A percentile compares a stretch with the other conserved stretches of the same genome.
Evolutionary conservation across 2,329 filamentous ascomycete genomes (phyloP).

Genomic region (Nannizziopsis barbatae): DNA sequence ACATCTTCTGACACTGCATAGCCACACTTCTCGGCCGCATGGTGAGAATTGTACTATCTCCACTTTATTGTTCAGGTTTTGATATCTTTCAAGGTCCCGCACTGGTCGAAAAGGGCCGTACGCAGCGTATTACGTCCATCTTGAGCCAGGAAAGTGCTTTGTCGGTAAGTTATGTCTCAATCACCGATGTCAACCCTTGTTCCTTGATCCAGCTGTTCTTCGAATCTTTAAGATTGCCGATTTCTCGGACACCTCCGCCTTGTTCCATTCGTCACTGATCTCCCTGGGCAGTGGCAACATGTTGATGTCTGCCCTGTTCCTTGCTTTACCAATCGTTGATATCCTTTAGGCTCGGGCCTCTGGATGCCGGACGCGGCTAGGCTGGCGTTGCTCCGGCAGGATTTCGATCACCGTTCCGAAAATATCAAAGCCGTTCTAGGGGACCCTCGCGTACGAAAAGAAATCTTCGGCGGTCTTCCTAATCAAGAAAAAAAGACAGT

Average conservation of each 20-base stretch:
- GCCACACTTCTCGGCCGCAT: conserved; percentile 74
- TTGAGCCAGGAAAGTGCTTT: conserved; percentile 60
- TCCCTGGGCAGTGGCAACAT: no score
- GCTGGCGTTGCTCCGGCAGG: conserved; percentile 57
- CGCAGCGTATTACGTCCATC: conserved; percentile 78
- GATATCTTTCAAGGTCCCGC: conserved; percentile 48
- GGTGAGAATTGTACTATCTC: conserved; percentile 37
- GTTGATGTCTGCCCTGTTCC: no score
- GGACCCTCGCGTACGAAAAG: conserved; percentile 48
- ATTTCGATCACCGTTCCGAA: conserved; percentile 62
- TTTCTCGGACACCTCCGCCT: no score
- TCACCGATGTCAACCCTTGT: no score
- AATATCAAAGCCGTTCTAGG: conserved; percentile 58
- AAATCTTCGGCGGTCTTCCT: conserved; percentile 51
- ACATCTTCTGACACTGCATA: conserved; percentile 27
- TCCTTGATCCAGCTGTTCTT: no score
- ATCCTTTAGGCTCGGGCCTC: conserved; percentile 55
- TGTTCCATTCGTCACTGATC: no score
- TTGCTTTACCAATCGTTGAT: no score
- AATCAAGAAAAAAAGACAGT: conserved; percentile 51
- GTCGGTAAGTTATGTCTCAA: conserved; percentile 46
- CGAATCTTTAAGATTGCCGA: no score
- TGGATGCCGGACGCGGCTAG: conserved; percentile 63
- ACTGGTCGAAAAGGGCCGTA: conserved; percentile 80
- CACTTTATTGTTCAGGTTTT: neutral